A percentile compares a stretch with the other conserved stretches of the same genome.
Evolutionary conservation across 306 rosid species (phyloP).

Genomic region (Astragalus membranaceus): DNA sequence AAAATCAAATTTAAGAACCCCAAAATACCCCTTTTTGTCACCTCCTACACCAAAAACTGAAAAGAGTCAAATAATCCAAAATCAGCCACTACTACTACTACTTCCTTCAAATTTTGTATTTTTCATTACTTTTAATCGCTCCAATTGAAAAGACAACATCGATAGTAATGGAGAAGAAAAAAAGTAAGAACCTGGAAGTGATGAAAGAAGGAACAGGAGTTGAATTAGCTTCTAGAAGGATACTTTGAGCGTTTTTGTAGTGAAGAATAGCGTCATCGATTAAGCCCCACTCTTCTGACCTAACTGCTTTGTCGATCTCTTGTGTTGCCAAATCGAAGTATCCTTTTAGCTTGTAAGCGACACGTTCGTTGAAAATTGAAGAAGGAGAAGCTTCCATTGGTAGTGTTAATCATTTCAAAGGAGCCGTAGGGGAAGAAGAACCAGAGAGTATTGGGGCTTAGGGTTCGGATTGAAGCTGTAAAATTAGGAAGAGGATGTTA

Average conservation of each 20-base stretch:
- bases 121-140: neutral
- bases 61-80: neutral
- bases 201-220: conserved; percentile 72
- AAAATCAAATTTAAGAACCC: neutral
- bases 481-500: too few relatives aligned
- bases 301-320: conserved; percentile 88
- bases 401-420: too few relatives aligned
- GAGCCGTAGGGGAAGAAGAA: too few relatives aligned
- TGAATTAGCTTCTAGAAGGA: conserved; percentile 73
- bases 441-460: too few relatives aligned
- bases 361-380: conserved; percentile 74
- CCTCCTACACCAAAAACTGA: neutral
- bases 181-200: conserved; percentile 41
- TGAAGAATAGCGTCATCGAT: conserved; percentile 72
- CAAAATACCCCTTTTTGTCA: neutral
- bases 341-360: conserved; percentile 86
- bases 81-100: neutral
- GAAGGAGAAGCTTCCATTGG: conserved; percentile 49
- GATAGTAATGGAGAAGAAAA: neutral
- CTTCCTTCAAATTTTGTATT: neutral
- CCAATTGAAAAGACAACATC: neutral
- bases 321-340: conserved; percentile 80
- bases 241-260: conserved; percentile 65
- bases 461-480: too few relatives aligned
- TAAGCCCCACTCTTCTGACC: conserved; percentile 97